These are phyloP conservation scores for Bassia scoparia DNA, from an alignment of 148 eudicot genomes.

Conservation along the genomic window DNA sequence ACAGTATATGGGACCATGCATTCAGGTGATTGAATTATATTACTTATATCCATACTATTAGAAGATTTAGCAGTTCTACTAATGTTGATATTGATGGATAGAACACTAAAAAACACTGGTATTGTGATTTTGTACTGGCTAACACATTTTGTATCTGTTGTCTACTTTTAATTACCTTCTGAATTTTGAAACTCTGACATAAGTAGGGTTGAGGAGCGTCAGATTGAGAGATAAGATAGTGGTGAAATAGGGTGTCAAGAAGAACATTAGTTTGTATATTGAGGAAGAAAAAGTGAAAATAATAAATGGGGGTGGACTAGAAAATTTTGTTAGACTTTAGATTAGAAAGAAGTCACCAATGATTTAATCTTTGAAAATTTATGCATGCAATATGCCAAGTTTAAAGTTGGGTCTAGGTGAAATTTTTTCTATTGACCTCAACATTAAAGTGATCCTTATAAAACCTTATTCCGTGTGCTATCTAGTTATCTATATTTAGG, in stretches of 20 bases:
- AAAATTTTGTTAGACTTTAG: neutral
- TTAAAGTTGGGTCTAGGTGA: neutral
- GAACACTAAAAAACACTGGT: neutral
- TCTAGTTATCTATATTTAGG: neutral
- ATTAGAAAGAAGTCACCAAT: neutral
- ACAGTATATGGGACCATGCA: conserved; percentile 95
- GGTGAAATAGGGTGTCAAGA: neutral
- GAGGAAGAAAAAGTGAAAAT: no score
- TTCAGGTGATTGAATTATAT: conserved; percentile 46
- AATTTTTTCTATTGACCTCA: neutral
- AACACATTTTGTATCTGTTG: neutral
- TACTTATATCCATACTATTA: neutral
- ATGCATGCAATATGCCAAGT: neutral
- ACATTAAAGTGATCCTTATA: no score
- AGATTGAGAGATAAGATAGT: neutral
- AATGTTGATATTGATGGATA: neutral
- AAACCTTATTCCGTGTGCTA: neutral
- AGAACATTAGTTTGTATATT: neutral
- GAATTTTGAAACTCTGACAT: no score
- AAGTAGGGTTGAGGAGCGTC: neutral
- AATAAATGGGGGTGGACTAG: neutral
- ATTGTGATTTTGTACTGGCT: neutral
- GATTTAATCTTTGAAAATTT: neutral
- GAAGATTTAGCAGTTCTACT: neutral
- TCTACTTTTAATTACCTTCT: neutral